Evolutionary conservation across 1,284 basidiomycete genomes (phyloP).

Genomic region (Fistulina hepatica): DNA sequence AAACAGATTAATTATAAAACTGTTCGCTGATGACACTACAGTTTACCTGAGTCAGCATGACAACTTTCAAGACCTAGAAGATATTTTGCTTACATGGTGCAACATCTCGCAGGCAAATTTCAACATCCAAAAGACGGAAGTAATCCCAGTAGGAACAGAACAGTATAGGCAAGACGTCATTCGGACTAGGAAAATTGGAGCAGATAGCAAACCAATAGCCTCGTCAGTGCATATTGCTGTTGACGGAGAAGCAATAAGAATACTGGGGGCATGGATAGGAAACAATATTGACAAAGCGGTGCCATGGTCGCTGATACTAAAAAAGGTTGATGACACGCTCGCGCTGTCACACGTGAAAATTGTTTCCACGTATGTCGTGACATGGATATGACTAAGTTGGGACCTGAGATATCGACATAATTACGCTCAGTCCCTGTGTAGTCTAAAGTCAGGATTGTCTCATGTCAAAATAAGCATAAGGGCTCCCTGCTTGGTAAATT

Average conservation of each 20-base stretch:
- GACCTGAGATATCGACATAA: too few species aligned
- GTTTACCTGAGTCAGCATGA: conserved; percentile 6
- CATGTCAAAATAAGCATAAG: too few species aligned
- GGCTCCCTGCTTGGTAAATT: too few species aligned
- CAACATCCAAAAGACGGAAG: conserved; percentile 15
- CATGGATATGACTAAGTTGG: too few species aligned
- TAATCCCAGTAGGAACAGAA: conserved; percentile 12
- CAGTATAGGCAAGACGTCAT: conserved; percentile 9
- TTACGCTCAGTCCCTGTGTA: too few species aligned
- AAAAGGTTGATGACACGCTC: conserved; percentile 12
- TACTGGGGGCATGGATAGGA: conserved; percentile 18
- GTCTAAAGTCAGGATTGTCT: too few species aligned
- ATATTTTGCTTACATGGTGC: conserved; percentile 12
- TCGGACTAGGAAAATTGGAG: conserved; percentile 3
- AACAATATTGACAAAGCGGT: conserved; percentile 9
- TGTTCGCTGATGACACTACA: conserved; percentile 7
- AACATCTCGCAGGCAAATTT: conserved; percentile 13
- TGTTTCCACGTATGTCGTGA: too few species aligned
- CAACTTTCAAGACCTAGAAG: conserved; percentile 5
- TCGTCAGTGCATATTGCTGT: conserved; percentile 10
- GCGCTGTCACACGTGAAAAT: too few species aligned
- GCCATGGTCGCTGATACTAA: conserved; percentile 12
- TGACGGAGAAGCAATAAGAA: conserved; percentile 11
- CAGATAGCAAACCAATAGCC: conserved; percentile 4
- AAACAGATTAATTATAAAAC: conserved; percentile 7